Evolutionary conservation across 2,329 filamentous ascomycete species (phyloP).

Genomic region (Monosporascus sp.): DNA sequence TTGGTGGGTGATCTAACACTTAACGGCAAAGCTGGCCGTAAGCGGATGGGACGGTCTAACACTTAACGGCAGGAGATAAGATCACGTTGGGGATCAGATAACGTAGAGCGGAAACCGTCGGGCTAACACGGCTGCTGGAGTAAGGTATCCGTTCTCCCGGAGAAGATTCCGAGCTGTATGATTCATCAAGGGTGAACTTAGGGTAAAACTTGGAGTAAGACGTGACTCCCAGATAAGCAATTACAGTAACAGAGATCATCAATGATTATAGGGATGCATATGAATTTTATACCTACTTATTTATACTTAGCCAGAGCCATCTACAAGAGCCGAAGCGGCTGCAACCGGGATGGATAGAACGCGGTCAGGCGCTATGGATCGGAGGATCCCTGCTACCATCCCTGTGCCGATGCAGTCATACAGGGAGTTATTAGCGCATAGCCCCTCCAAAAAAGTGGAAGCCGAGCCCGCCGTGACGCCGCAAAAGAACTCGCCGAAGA

Average conservation of each 20-base stretch:
- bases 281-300: too few relatives aligned
- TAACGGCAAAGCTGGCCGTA: background rate
- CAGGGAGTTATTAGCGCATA: background rate
- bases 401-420: background rate
- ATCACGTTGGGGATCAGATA: background rate
- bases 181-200: background rate
- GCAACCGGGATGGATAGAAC: too few relatives aligned
- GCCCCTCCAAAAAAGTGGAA: background rate
- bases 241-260: too few relatives aligned
- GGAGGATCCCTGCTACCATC: background rate
- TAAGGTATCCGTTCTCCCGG: background rate
- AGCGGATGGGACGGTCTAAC: background rate
- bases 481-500: too few relatives aligned
- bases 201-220: too few relatives aligned
- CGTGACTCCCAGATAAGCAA: too few relatives aligned
- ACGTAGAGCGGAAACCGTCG: background rate
- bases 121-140: background rate
- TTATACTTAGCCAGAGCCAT: background rate
- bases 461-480: background rate
- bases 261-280: too few relatives aligned
- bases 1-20: background rate
- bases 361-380: background rate
- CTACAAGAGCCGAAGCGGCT: background rate
- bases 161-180: background rate
- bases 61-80: conserved; percentile 1